Conservation (phyloP, 1,139 yeast species). For the Yamadazyma atmosphaerica region DNA sequence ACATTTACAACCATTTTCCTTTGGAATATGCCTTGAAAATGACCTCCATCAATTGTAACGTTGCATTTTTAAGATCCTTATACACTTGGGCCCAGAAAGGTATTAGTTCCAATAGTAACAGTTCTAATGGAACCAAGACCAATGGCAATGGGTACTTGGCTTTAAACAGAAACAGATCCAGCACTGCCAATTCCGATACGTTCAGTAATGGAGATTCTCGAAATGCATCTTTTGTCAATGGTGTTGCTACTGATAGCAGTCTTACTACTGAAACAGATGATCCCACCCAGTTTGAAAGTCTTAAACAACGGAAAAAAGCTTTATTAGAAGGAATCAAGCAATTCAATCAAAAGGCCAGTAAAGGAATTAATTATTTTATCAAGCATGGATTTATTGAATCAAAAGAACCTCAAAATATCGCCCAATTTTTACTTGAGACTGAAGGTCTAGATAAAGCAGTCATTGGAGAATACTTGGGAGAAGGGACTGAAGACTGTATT, state of each 20-base stretch:
- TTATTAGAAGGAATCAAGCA: conserved; percentile 74
- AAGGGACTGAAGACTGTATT: conserved; percentile 75
- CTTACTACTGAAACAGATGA: conserved; percentile 54
- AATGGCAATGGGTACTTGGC: conserved; percentile 15
- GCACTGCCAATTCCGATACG: conserved; percentile 40
- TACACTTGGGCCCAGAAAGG: conserved; percentile 90
- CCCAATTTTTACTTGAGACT: conserved; percentile 69
- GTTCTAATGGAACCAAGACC: conserved; percentile 6
- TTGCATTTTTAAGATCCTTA: conserved; percentile 78
- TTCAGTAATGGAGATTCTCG: conserved; percentile 30
- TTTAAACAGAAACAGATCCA: conserved; percentile 37
- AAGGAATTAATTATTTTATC: conserved; percentile 66
- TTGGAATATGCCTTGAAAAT: conserved; percentile 82
- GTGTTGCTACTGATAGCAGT: conserved; percentile 16
- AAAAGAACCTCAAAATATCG: conserved; percentile 66
- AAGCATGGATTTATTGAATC: conserved; percentile 62
- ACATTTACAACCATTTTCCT: conserved; percentile 57
- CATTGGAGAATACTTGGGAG: conserved; percentile 92
- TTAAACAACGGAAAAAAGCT: conserved; percentile 81
- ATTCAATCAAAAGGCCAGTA: conserved; percentile 84
- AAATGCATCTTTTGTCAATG: conserved; percentile 32
- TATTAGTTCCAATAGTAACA: conserved; percentile 18
- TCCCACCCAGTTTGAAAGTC: conserved; percentile 81
- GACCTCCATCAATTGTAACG: conserved; percentile 76
- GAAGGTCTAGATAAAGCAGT: conserved; percentile 83